phyloP scores from a whole-genome alignment of 257 asterid species.

The Fraxinus anomala region DNA sequence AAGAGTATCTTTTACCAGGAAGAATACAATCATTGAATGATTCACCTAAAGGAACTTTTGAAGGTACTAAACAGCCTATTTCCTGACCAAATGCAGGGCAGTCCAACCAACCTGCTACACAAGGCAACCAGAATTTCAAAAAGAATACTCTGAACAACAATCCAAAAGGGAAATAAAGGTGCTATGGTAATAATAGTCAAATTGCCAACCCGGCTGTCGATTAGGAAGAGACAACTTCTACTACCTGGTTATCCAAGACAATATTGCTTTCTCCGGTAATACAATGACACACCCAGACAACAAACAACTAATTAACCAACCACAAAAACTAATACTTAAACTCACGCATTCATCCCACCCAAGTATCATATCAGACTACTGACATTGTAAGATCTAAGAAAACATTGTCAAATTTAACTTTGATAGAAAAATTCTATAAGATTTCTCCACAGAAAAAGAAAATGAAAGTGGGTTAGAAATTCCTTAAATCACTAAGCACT shows the following conservation, averaged over 20 bases:
- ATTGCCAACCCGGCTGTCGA: background rate
- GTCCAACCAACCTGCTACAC: conserved; percentile 87
- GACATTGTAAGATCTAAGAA: background rate
- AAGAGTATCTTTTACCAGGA: conserved; percentile 98
- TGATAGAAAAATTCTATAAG: background rate
- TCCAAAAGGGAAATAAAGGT: conserved; percentile 12
- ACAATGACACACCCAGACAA: background rate
- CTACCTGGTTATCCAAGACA: background rate
- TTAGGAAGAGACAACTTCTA: conserved; percentile 6
- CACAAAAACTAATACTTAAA: background rate
- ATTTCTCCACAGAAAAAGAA: background rate
- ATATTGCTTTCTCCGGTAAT: background rate
- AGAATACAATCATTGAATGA: conserved; percentile 60
- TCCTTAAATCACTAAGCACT: background rate
- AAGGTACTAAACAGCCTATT: conserved; percentile 73
- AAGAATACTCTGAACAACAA: conserved; percentile 3
- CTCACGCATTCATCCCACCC: no score
- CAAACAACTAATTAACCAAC: background rate
- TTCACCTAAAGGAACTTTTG: conserved; percentile 95
- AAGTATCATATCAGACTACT: background rate
- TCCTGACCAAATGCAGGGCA: conserved; percentile 86
- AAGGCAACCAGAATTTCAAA: conserved; percentile 16
- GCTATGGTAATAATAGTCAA: conserved; percentile 6
- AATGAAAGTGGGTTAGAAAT: conserved; percentile 1
- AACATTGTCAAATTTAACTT: conserved; percentile 5